These are phyloP conservation scores for Lagenidium sp. DNA, from an alignment of 352 stramenopile species.

Conservation along the genomic window DNA sequence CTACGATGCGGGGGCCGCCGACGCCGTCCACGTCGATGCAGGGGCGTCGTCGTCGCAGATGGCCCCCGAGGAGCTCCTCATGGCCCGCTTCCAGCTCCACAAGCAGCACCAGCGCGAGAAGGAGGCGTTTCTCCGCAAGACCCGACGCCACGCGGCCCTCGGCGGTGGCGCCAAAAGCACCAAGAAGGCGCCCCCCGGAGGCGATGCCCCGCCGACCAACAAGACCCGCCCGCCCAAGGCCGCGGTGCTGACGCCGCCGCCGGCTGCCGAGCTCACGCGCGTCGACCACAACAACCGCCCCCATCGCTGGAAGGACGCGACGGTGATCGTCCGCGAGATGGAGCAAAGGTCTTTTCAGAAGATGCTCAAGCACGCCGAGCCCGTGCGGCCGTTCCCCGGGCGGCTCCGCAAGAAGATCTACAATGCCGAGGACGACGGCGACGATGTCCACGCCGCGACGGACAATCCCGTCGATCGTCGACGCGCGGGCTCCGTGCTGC, in stretches of 20 bases:
- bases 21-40: not conserved
- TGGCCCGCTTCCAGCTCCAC: constrained; percentile 70
- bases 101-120: constrained; percentile 69
- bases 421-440: constrained; percentile 11
- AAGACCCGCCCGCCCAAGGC: constrained; percentile 1
- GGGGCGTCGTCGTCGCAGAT: not conserved
- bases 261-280: constrained; percentile 34
- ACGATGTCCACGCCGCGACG: constrained; percentile 5
- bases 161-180: not conserved
- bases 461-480: not conserved
- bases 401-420: constrained; percentile 39
- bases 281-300: constrained; percentile 85
- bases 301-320: constrained; percentile 75
- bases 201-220: not conserved
- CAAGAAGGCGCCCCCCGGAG: not conserved
- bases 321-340: constrained; percentile 51
- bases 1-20: too few relatives aligned
- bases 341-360: constrained; percentile 51
- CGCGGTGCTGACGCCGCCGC: not conserved
- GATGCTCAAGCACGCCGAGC: constrained; percentile 33
- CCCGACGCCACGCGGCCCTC: constrained; percentile 23
- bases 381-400: constrained; percentile 50
- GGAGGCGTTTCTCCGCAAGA: constrained; percentile 49
- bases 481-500: not conserved
- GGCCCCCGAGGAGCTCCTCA: constrained; percentile 39